Evolutionary conservation across 306 rosid species (phyloP), one percentile per base, ranked within the genome.

Genomic region (Crotalaria pallida): DNA sequence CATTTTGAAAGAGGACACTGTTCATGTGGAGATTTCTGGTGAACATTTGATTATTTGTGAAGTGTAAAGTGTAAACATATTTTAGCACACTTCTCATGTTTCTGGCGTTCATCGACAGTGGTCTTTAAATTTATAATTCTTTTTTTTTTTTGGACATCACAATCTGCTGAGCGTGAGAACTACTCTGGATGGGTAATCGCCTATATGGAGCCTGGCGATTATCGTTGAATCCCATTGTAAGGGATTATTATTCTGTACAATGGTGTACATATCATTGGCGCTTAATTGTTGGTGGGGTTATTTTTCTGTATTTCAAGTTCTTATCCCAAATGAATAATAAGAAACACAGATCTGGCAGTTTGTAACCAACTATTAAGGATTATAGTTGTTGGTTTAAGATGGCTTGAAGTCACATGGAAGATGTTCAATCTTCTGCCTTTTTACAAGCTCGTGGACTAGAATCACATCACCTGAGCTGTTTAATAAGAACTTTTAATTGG

Each of bases 1-100:
- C 90, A 84, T 74, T 89, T 89, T 72, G 65, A 78, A 72, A 74
- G 77, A 12, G 91, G 96, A 40, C 15, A 58, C 33, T 87, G 96
- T 80, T 89, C 91, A 59, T 89, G 96, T 82, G 81, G 88, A 51
- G 93, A 89, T 75, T 87, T 85, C 67, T 89, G 96, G 92, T 89
- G 81, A 89, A 53, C 40, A 8, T 27, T 53, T 58, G 17, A 24
- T 58, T 10, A 53, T 29, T 29, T n/a, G n/a, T n/a, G n/a, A n/a
- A n/a, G 10, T 38, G 44, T 27, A 27, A 23, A 36, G 15, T 31
- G 24, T n/a, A 26, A 36, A 36, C 34, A 40, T 45, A 47, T 58
- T 69, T 40, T 11, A 56, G 36, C 12, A 59, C 33, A 21, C 59
- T 27, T 27, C 45, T 64, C 43, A 18, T 41, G 11, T 22, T 21